A percentile compares a stretch with the other conserved stretches of the same genome.
phyloP scores from a whole-genome alignment of 1,284 basidiomycete genomes.

The Cystobasidium sp. region DNA sequence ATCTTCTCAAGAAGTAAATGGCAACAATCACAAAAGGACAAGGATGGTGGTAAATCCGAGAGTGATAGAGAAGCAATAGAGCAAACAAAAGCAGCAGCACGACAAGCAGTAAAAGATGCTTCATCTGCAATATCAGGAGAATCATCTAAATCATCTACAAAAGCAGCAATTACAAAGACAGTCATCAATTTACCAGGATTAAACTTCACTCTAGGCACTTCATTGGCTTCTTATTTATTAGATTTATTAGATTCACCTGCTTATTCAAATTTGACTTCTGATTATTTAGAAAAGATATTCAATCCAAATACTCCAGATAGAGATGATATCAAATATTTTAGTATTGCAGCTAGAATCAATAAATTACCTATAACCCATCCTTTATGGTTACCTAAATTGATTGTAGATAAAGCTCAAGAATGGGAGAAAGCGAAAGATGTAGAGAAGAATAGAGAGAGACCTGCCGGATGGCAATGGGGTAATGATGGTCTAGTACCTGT shows the following conservation, averaged over 20 bases:
- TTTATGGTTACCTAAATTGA: slow-evolving; percentile 93
- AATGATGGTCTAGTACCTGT: slow-evolving; percentile 95
- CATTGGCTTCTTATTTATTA: slow-evolving; percentile 85
- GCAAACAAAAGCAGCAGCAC: slow-evolving; percentile 36
- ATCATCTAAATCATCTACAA: slow-evolving; percentile 5
- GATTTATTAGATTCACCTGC: slow-evolving; percentile 94
- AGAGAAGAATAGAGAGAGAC: slow-evolving; percentile 56
- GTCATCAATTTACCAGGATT: slow-evolving; percentile 46
- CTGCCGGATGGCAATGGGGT: slow-evolving; percentile 68
- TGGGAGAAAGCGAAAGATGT: slow-evolving; percentile 68
- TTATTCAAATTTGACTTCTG: slow-evolving; percentile 89
- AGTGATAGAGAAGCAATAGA: slow-evolving; percentile 38
- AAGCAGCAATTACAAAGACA: slow-evolving; percentile 37
- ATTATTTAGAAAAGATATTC: slow-evolving; percentile 82
- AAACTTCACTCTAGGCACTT: slow-evolving; percentile 66
- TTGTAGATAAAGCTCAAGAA: slow-evolving; percentile 71
- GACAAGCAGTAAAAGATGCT: slow-evolving; percentile 18
- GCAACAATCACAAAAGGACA: slow-evolving; percentile 9
- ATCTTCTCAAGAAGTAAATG: slow-evolving; percentile 57
- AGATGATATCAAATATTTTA: slow-evolving; percentile 83
- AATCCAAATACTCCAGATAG: slow-evolving; percentile 87
- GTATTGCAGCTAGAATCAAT: slow-evolving; percentile 77
- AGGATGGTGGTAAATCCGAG: slow-evolving; percentile 42
- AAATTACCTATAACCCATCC: slow-evolving; percentile 86
- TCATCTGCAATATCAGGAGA: slow-evolving; percentile 13